phyloP scores from a whole-genome alignment of 768 basidiomycete species.

The Fomitopsis serialis region DNA sequence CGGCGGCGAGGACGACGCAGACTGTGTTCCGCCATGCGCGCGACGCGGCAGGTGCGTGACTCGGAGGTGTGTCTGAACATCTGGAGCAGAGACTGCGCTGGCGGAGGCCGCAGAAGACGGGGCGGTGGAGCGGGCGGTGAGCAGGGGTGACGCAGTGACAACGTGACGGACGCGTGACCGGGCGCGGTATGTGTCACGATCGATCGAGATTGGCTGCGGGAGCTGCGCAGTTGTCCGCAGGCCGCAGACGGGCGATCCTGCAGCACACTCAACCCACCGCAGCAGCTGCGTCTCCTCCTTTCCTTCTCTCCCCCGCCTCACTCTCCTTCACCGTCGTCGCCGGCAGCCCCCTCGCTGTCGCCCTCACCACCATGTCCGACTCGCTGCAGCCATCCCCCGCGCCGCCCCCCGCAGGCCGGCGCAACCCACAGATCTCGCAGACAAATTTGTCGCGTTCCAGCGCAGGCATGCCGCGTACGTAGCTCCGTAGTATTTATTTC shows the following conservation, averaged over 20 bases:
- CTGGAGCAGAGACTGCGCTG: too few species aligned
- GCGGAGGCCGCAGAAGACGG: not conserved
- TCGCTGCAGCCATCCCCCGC: slow-evolving; percentile 10
- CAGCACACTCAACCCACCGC: slow-evolving; percentile 12
- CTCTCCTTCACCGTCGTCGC: slow-evolving; percentile 3
- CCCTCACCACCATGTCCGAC: slow-evolving; percentile 16
- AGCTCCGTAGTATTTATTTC: not conserved
- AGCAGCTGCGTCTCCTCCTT: slow-evolving; percentile 6
- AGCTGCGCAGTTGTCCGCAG: slow-evolving; percentile 20
- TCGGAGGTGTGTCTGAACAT: too few species aligned
- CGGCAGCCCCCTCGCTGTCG: not conserved
- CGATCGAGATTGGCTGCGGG: slow-evolving; percentile 19
- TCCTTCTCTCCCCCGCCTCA: slow-evolving; percentile 4
- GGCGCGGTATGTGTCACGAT: slow-evolving; percentile 3
- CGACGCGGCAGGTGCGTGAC: not conserved
- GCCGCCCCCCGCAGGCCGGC: slow-evolving; percentile 22
- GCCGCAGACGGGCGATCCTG: slow-evolving; percentile 14
- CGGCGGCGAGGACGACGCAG: not conserved
- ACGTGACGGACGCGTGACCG: not conserved
- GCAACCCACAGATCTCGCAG: slow-evolving; percentile 46
- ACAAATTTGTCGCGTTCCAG: slow-evolving; percentile 62
- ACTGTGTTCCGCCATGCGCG: not conserved
- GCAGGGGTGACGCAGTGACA: not conserved
- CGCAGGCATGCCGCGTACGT: slow-evolving; percentile 58
- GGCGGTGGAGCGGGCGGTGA: not conserved